These are phyloP conservation scores for Colletotrichum navitas DNA, from an alignment of 2,329 filamentous ascomycete genomes.

Conservation along the genomic window DNA sequence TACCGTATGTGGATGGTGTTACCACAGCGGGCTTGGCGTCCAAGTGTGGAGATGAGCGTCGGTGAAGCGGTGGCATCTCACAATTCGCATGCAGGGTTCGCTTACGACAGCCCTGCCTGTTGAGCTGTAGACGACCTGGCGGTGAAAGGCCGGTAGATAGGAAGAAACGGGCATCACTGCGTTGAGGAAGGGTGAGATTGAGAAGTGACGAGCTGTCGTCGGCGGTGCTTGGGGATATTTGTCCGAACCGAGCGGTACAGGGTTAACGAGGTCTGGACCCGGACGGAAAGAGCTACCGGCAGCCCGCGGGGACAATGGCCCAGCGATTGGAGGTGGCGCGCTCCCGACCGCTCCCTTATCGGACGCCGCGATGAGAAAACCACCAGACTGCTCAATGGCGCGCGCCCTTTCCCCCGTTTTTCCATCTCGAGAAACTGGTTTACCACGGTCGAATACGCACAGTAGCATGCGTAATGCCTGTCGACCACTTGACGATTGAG, in stretches of 20 bases:
- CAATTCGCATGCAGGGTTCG: slow-evolving; percentile 34
- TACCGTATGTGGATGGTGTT: slow-evolving; percentile 15
- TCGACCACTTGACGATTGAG: slow-evolving; percentile 2
- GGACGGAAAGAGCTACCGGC: slow-evolving; percentile 27
- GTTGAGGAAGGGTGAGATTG: slow-evolving; percentile 33
- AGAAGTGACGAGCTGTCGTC: slow-evolving; percentile 22
- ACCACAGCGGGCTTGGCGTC: slow-evolving; percentile 23
- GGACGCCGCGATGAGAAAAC: not conserved
- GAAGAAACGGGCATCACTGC: not conserved
- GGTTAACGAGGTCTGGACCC: slow-evolving; percentile 14
- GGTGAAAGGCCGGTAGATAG: slow-evolving; percentile 21
- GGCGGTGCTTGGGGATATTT: slow-evolving; percentile 17
- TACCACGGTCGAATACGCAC: not conserved
- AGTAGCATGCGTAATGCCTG: not conserved
- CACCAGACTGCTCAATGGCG: not conserved
- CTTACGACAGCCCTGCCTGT: slow-evolving; percentile 6
- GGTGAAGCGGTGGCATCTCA: slow-evolving; percentile 32
- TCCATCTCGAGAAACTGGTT: slow-evolving; percentile 1
- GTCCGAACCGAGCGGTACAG: slow-evolving; percentile 21
- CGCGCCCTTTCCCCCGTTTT: not conserved
- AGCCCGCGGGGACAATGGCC: slow-evolving; percentile 9
- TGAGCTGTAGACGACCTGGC: slow-evolving; percentile 12
- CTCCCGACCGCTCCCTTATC: not conserved
- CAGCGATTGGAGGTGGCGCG: slow-evolving; percentile 1
- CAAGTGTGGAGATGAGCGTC: slow-evolving; percentile 35